These are phyloP conservation scores for Pseudoscleropodium purum DNA, from an alignment of 225 moss, liverwort and hornwort species.

Conservation along the genomic window DNA sequence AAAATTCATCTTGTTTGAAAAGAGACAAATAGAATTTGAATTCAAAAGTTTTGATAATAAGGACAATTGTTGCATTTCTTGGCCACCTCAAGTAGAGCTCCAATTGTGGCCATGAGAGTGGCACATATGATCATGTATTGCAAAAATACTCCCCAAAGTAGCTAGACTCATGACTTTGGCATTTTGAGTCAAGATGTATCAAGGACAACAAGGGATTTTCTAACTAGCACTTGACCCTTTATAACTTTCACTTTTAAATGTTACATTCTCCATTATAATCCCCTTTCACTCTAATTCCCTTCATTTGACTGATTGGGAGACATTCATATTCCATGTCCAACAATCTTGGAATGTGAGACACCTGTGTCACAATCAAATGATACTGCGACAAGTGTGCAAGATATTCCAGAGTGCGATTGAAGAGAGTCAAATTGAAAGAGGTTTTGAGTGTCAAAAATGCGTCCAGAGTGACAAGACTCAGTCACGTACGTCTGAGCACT, in stretches of 20 bases:
- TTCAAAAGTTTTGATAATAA: neutral
- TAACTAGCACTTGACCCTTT: neutral
- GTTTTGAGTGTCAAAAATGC: neutral
- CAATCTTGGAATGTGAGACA: neutral
- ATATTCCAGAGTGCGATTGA: neutral
- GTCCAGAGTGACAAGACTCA: neutral
- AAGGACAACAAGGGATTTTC: neutral
- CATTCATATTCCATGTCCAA: neutral
- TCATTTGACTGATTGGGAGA: neutral
- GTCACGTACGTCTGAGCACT: too few relatives aligned
- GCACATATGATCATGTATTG: rapidly evolving
- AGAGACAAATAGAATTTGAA: neutral
- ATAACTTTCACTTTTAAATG: neutral
- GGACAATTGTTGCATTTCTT: neutral
- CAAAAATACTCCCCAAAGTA: neutral
- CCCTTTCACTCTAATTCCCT: neutral
- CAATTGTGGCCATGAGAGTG: rapidly evolving
- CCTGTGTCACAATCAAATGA: neutral
- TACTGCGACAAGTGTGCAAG: neutral
- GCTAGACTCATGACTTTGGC: rapidly evolving
- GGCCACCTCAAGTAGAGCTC: neutral
- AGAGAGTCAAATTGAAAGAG: neutral
- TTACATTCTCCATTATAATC: neutral
- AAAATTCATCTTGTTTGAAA: neutral
- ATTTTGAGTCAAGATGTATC: neutral